Evolutionary conservation across 768 basidiomycete species (phyloP), one percentile per base, ranked within the genome.

Genomic region (Porphyrellus cyaneotinctus): DNA sequence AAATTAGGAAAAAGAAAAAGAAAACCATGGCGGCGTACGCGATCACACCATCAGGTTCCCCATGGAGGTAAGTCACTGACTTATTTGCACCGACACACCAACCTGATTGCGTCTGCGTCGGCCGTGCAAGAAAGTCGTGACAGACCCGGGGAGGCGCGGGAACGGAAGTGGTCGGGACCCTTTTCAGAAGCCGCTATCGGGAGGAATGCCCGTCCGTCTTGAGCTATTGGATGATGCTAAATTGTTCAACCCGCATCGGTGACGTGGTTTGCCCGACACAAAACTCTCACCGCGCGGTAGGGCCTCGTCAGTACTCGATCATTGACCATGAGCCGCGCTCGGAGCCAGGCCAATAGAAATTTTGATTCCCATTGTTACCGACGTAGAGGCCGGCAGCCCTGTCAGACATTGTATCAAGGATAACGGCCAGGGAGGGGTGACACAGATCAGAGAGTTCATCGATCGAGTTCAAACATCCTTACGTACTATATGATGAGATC

Each of bases 401-500:
- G 44, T 20, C 20, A 8, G 17, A 33, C 30, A 32, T 41, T 32
- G 44, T 51, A 24, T 56, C 47, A 23, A 35, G 47, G 35, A 17
- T 44, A 44, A 54, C 32, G 42, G 32, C 28, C 44, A 31, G 5
- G 23, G 20, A 20, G 32, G 26, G 22, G 18, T 30, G 33, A 37
- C 47, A 37, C 47, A 45, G 20, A 58, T 58, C 48, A 41, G 44
- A 43, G 46, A 30, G 26, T 28, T n/a, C 37, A 31, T 23, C 13
- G 15, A 26, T 35, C 33, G 15, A 10, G 26, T 49, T 51, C 46
- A 32, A 26, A 30, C 46, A 6, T 20, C 23, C 15, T 51, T 61
- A 61, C 49, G 54, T 57, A 22, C 35, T 13, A 48, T 28, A 6
- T 31, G 36, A 35, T 41, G 53, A n/a, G 23, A 35, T 42, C 49